Base-by-base conservation (phyloP, 345 rosid genomes). In the Gynandropsis gynandra region DNA sequence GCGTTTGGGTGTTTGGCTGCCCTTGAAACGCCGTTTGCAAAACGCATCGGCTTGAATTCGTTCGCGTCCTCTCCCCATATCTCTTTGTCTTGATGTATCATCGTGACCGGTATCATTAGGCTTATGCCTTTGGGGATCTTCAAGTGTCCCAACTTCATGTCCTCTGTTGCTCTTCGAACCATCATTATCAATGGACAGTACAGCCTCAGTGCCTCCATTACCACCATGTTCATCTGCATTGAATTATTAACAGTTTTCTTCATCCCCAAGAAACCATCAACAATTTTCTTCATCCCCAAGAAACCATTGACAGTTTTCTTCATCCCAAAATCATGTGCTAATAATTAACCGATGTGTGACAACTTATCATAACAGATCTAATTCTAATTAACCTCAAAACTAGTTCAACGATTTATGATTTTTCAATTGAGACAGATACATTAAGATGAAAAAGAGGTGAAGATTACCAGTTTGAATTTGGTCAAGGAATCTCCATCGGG, bases 41-140 rank as follows among this genome's bases (percentile, higher is more conserved):
- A 79, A 14, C 83, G 63, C 15, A 56, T 0, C 0, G 89, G 89
- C 41, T 77, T 74, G 77, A 86, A 86, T 49, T 76, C 64, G 7
- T 76, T 20, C 3, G 65, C 74, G 59, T 86, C 92, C 7, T 73
- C 66, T 61, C 92, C 92, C 90, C 85, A 78, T 9, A 72, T 50
- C 21, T 64, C 53, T 37, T 73, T 64, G 50, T 61, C 70, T 46
- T 71, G 66, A 13, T 78, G 78, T 42, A 82, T 74, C 24, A 63
- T 59, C 16, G 64, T 17, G 0, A 65, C 7, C 0, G 73, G 74
- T 10, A 82, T 65, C 29, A 58, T 9, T 4, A 76, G 0, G 0
- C 24, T 13, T 8, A 72, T 65, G 9, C 61, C 75, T 50, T 75
- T 80, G 4, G 90, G 83, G 29, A 82, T 66, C 47, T 32, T 53